Percentiles rank a stretch among this genome's conserved stretches.
phyloP scores from a whole-genome alignment of 208 protist genomes.

The Blastocrithidia nonstop region DNA sequence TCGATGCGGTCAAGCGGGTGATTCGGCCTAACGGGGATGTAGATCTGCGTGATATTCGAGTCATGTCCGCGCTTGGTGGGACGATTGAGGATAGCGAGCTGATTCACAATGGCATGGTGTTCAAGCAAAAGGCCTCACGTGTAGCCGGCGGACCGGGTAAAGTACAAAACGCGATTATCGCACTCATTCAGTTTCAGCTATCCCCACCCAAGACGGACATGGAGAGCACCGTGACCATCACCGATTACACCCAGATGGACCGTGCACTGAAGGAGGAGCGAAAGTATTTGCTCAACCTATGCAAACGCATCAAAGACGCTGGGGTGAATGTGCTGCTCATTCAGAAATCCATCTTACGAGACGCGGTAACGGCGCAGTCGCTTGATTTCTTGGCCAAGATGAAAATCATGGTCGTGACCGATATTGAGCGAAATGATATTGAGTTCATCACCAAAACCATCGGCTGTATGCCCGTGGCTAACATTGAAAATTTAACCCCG shows the following conservation, averaged over 20 bases:
- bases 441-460: slow-evolving; percentile 98
- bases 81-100: slow-evolving; percentile 98
- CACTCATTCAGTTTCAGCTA: slow-evolving; percentile 98
- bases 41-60: slow-evolving; percentile 93
- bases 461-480: slow-evolving; percentile 93
- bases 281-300: slow-evolving; percentile 95
- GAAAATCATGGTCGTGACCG: slow-evolving; percentile 98
- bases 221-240: slow-evolving; percentile 91
- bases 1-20: slow-evolving; percentile 93
- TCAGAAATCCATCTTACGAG: slow-evolving; percentile 98
- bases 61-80: slow-evolving; percentile 88
- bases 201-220: slow-evolving; percentile 99
- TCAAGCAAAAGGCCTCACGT: slow-evolving; percentile 88
- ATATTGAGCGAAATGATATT: slow-evolving; percentile 98
- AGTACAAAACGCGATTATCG: slow-evolving; percentile 97
- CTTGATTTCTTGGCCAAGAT: slow-evolving; percentile 98
- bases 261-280: slow-evolving; percentile 95
- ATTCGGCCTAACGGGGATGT: slow-evolving; percentile 86
- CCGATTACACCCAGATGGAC: slow-evolving; percentile 97
- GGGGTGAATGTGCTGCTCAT: slow-evolving; percentile 99
- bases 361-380: slow-evolving; percentile 95
- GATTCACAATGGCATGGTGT: slow-evolving; percentile 86
- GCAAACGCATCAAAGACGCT: slow-evolving; percentile 95
- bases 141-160: slow-evolving; percentile 83
- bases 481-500: slow-evolving; percentile 89